Base-by-base conservation (phyloP, 495 filamentous ascomycete genomes). In the Pyronema domesticum region DNA sequence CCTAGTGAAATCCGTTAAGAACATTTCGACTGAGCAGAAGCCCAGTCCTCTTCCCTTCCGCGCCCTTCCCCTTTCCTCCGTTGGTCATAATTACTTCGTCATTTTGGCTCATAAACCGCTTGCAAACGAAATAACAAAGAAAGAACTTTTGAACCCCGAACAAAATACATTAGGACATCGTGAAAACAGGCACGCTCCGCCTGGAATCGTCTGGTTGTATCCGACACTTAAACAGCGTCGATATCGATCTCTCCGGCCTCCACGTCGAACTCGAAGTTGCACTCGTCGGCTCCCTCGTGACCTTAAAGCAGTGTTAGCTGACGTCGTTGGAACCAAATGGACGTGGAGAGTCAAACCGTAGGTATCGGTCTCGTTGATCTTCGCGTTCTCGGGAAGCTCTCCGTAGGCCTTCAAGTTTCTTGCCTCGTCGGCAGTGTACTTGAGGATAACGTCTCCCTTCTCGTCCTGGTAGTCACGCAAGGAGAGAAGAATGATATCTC, bases 331-430 rank as follows among this genome's bases (percentile, higher is more conserved):
- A 15, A 47, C 13, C 5, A 47, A 19, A n/a, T 10, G 17, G 45
- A 47, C 3, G 19, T 7, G 58, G 58, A 60, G 51, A 59, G 56
- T 54, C 52, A 56, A 59, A 65, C 65, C 68, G 60, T 72, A 95
- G 59, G 87, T 93, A 71, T 95, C 89, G 55, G 89, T 95, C 79
- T 96, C 89, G 76, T 96, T 96, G 77, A 96, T 96, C 83, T 96
- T 96, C 67, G 93, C 91, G 62, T 78, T 86, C 70, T 96, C 91
- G 54, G 91, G 91, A 56, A 98, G 76, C 73, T 98, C 91, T 66
- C 93, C 91, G 66, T 95, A 95, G 56, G 86, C 85, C 76, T 94
- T 94, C 64, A 98, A 74, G 59, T 78, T 82, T 68, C 93, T 80
- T 58, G 93, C 91, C 77, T 98, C 91, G 63, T 98, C 91, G 71